Percentiles rank a stretch among this genome's conserved stretches.
Conservation (phyloP, 345 rosid species). For the Eucalyptus tenuipes region DNA sequence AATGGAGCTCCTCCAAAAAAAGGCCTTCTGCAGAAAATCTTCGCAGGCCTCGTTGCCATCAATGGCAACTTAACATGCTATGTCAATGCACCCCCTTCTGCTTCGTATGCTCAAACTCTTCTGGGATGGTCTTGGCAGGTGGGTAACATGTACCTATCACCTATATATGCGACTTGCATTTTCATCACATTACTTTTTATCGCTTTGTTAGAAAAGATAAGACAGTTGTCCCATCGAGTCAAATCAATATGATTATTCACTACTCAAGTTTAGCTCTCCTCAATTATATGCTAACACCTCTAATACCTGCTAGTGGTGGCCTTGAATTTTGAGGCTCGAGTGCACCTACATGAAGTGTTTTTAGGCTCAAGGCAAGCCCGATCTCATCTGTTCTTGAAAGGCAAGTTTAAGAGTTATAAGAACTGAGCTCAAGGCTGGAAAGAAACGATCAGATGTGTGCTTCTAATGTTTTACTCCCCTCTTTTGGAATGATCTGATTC, state of each 20-base stretch:
- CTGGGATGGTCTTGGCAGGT: conserved; percentile 48
- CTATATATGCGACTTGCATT: not conserved
- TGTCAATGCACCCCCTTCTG: conserved; percentile 3
- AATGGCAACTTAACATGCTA: conserved; percentile 22
- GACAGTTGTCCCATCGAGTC: not conserved
- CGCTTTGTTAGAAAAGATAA: not conserved
- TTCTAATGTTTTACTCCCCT: not conserved
- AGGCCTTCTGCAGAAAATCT: conserved; percentile 12
- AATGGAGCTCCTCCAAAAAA: conserved; percentile 13
- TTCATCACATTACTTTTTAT: not conserved
- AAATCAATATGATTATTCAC: not conserved
- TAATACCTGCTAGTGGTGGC: not conserved
- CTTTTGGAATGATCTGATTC: not conserved
- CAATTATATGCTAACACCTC: not conserved
- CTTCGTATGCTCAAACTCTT: not conserved
- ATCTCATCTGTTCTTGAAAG: not conserved
- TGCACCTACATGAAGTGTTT: not conserved
- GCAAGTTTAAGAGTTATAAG: not conserved
- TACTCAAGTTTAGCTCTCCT: not conserved
- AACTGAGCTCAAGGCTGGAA: not conserved
- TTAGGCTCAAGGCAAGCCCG: not conserved
- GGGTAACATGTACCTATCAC: not conserved
- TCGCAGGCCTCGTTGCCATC: conserved; percentile 30
- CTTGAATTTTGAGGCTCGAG: not conserved
- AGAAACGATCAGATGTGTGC: not conserved